Evolutionary conservation across 2,329 filamentous ascomycete species (phyloP).

Genomic region (Aspergillus sp.): DNA sequence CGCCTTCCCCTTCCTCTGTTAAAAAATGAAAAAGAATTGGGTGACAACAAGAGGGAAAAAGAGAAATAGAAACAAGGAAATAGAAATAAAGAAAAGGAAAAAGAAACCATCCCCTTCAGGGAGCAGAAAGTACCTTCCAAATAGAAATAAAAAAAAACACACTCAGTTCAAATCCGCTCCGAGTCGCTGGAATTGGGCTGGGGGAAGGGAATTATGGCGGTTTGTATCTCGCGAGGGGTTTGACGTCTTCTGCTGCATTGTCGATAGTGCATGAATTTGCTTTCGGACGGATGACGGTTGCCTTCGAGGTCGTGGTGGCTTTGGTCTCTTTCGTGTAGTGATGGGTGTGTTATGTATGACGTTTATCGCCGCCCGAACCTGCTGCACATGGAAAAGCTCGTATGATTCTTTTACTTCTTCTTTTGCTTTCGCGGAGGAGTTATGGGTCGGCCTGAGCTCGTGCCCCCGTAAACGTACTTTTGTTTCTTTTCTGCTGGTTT

Average conservation of each 20-base stretch:
- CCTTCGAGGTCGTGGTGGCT: constrained; percentile 23
- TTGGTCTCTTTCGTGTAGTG: constrained; percentile 17
- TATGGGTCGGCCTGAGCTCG: constrained; percentile 65
- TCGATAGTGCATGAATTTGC: neutral
- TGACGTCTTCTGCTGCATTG: constrained; percentile 9
- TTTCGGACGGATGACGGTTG: constrained; percentile 10
- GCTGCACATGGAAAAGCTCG: constrained; percentile 68
- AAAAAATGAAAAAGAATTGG: constrained; percentile 9
- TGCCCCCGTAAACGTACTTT: constrained; percentile 88
- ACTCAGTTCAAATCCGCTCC: constrained; percentile 11
- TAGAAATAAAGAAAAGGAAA: constrained; percentile 6
- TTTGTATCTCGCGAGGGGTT: constrained; percentile 17
- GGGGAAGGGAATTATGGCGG: constrained; percentile 13
- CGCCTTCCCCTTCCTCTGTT: constrained; percentile 20
- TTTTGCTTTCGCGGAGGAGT: constrained; percentile 68
- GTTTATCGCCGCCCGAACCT: constrained; percentile 94
- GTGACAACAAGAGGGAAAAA: constrained; percentile 5
- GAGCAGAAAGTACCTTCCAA: constrained; percentile 23
- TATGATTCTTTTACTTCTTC: constrained; percentile 64
- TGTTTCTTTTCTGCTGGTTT: constrained; percentile 99
- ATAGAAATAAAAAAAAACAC: constrained; percentile 13
- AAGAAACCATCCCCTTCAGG: constrained; percentile 15
- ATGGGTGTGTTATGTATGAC: constrained; percentile 14
- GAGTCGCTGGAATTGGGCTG: constrained; percentile 16
- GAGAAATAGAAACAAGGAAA: constrained; percentile 7